Evolutionary conservation across 345 rosid species (phyloP).

Genomic region (Citrus mangshanensis): DNA sequence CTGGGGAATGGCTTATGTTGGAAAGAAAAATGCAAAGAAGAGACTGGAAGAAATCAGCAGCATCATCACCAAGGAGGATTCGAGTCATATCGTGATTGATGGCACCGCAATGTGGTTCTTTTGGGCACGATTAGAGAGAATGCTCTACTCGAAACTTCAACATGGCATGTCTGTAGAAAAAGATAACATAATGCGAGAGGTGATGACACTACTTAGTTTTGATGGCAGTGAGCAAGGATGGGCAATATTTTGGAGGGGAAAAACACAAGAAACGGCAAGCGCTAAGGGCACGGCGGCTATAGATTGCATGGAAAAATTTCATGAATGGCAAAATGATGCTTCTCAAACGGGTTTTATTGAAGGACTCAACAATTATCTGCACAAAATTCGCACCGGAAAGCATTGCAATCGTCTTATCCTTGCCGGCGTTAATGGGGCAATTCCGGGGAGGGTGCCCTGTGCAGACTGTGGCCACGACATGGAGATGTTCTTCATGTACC

Average conservation of each 20-base stretch:
- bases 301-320: conserved; percentile 4
- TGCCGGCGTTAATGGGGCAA: conserved; percentile 23
- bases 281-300: conserved; percentile 13
- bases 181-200: conserved; percentile 33
- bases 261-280: conserved; percentile 3
- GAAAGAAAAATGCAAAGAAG: conserved; percentile 29
- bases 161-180: conserved; percentile 9
- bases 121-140: conserved; percentile 42
- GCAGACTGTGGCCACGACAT: conserved; percentile 30
- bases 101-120: conserved; percentile 23
- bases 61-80: not conserved
- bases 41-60: not conserved
- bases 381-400: conserved; percentile 1
- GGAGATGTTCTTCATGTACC: conserved; percentile 46
- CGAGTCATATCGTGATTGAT: conserved; percentile 18
- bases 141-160: conserved; percentile 30
- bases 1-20: conserved; percentile 30
- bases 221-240: conserved; percentile 33
- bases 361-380: conserved; percentile 6
- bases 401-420: conserved; percentile 36
- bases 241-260: conserved; percentile 27
- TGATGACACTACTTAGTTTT: conserved; percentile 31
- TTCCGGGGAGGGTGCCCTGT: conserved; percentile 28
- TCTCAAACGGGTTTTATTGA: not conserved
- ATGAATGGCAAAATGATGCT: not conserved